Base-by-base conservation (phyloP, 805 yeast genomes). In the Starmerella cellae region DNA sequence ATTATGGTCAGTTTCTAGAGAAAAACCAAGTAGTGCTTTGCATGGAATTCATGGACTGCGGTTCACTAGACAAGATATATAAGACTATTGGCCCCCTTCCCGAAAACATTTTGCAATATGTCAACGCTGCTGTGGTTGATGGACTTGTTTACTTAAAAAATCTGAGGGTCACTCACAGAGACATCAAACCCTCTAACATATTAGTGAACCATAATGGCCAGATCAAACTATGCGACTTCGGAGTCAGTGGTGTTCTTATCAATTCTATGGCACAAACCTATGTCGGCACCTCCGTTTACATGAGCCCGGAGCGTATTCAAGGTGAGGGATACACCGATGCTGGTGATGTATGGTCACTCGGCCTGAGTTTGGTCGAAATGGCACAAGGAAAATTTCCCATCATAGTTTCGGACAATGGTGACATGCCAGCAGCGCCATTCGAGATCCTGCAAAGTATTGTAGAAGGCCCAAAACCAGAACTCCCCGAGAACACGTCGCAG, bases 241-340 rank as follows among this genome's bases (percentile, higher is more conserved):
- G 99, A 19, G 99, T 91, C 5, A 77, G 87, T 24, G 76, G 95
- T 46, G 95, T 85, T 57, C 69, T 91, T 39, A 82, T 83, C 43
- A 85, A 88, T 61, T 91, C 98, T 1, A 73, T 91, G 45, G 98
- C 96, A 0, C 95, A 91, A 55, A 91, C 98, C 0, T 91, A 91
- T 67, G 97, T 91, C 9, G 99, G 99, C 1, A 91, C 99, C 0
- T 84, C 95, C 1, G 84, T 94, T 0, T 91, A 91, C 59, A 91
- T 91, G 93, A 82, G 95, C 1, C 99, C 99, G 0, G 99, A 91
- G 55, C 71, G 99, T 48, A 88, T 91, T 42, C 95, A 85, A 62
- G 99, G 99, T 17, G 83, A 82, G 34, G 78, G 79, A 9, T 91
- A 91, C 62, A 81, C 94, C 8, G 79, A 87, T n/a, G 85, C 87